Evolutionary conservation across 2,329 filamentous ascomycete genomes (phyloP).

Genomic region (Huntiella savannae): DNA sequence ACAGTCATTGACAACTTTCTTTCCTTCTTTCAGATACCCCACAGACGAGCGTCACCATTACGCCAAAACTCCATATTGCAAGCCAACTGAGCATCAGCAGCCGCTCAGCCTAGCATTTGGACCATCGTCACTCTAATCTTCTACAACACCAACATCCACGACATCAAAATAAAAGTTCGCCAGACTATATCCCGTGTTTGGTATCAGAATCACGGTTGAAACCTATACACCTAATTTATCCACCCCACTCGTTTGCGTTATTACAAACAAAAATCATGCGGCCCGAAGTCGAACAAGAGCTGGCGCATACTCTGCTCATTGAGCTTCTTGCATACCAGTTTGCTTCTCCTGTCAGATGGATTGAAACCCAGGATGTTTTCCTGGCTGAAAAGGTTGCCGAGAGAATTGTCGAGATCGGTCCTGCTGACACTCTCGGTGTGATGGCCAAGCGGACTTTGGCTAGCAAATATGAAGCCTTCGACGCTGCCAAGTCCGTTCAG

Average conservation of each 20-base stretch:
- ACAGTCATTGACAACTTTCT: slow-evolving; percentile 2
- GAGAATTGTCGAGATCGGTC: slow-evolving; percentile 93
- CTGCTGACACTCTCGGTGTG: slow-evolving; percentile 85
- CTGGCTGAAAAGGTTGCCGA: slow-evolving; percentile 90
- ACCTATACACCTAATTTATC: slow-evolving; percentile 2
- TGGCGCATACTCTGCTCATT: slow-evolving; percentile 92
- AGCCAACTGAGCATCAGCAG: slow-evolving; percentile 1
- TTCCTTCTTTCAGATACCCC: slow-evolving; percentile 9
- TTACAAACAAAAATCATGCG: slow-evolving; percentile 40
- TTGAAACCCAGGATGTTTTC: slow-evolving; percentile 99
- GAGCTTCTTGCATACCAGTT: slow-evolving; percentile 99
- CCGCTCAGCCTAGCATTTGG: slow-evolving; percentile 4
- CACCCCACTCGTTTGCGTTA: slow-evolving; percentile 1
- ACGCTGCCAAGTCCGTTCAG: slow-evolving; percentile 89
- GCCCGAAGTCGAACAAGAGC: slow-evolving; percentile 97
- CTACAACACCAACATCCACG: not conserved
- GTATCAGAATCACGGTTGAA: not conserved
- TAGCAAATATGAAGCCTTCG: slow-evolving; percentile 96
- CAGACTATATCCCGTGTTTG: not conserved
- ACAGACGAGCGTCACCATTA: slow-evolving; percentile 1
- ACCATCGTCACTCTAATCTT: not conserved
- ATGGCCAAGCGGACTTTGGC: slow-evolving; percentile 95
- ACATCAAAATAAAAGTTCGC: too few relatives aligned
- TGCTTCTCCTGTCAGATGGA: slow-evolving; percentile 96
- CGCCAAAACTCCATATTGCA: not conserved